These are phyloP conservation scores for Leptomonas pyrrhocoris DNA, from an alignment of 208 protist species.

Conservation along the genomic window DNA sequence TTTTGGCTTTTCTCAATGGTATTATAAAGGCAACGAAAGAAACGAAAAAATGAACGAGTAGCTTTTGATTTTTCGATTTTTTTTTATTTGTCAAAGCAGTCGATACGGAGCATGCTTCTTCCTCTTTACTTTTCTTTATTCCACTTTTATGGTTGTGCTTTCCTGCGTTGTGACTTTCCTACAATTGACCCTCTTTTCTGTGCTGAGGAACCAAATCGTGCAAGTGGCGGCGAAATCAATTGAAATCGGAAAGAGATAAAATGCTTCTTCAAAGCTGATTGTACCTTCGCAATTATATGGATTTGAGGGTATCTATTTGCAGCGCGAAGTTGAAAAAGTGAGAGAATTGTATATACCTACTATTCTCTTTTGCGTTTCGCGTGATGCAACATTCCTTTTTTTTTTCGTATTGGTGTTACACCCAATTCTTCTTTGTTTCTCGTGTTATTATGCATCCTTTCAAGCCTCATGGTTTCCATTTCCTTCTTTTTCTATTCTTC, in stretches of 20 bases:
- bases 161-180: not conserved
- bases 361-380: no score
- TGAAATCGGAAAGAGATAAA: no score
- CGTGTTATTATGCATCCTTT: not conserved
- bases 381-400: no score
- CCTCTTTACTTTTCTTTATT: not conserved
- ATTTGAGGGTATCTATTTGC: no score
- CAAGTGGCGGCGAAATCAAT: no score
- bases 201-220: no score
- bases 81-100: no score
- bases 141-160: not conserved
- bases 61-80: not conserved
- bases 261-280: no score
- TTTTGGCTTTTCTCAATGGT: conserved; percentile 58
- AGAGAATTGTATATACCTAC: no score
- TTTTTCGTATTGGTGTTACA: not conserved
- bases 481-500: conserved; percentile 15
- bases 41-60: conserved; percentile 15
- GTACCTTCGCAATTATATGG: no score
- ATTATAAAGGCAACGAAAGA: conserved; percentile 52
- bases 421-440: not conserved
- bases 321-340: no score
- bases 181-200: not conserved
- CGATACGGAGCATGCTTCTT: no score
- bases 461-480: not conserved